phyloP scores from a whole-genome alignment of 2,329 filamentous ascomycete genomes.

The Claviceps fusiformis region DNA sequence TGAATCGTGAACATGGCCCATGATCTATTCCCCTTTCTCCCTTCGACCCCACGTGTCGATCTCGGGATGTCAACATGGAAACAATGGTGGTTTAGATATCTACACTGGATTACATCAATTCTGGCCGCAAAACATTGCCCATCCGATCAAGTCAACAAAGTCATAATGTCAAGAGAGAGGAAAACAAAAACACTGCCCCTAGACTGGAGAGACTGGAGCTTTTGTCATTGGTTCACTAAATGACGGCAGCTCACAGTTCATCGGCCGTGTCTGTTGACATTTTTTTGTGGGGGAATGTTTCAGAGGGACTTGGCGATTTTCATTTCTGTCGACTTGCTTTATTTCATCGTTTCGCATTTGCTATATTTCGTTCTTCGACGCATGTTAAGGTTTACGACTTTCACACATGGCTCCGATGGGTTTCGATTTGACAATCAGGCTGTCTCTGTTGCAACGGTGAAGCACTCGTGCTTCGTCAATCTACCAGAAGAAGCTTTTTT shows the following conservation, averaged over 20 bases:
- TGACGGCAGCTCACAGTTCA: not conserved
- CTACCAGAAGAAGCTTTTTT: conserved; percentile 4
- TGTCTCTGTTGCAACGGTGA: conserved; percentile 5
- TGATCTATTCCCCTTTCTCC: not conserved
- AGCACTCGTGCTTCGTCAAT: conserved; percentile 1
- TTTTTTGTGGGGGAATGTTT: not conserved
- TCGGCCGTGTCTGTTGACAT: not conserved
- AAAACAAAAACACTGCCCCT: not conserved
- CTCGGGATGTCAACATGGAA: conserved; percentile 6
- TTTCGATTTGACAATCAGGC: conserved; percentile 9
- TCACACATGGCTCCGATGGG: conserved; percentile 26
- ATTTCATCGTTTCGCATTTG: conserved; percentile 20
- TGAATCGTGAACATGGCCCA: conserved; percentile 15
- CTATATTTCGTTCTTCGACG: conserved; percentile 31
- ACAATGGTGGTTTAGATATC: conserved; percentile 1
- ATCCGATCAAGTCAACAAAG: not conserved
- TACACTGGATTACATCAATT: not conserved
- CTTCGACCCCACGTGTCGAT: conserved; percentile 2
- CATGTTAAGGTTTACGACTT: conserved; percentile 19
- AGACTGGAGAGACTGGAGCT: not conserved
- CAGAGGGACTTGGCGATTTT: conserved; percentile 7
- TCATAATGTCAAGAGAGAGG: not conserved
- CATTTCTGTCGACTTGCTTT: conserved; percentile 8
- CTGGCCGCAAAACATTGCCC: not conserved
- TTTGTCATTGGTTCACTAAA: not conserved